A percentile compares a stretch with the other conserved stretches of the same genome.
phyloP scores from a whole-genome alignment of 345 rosid species.

The Combretum micranthum region DNA sequence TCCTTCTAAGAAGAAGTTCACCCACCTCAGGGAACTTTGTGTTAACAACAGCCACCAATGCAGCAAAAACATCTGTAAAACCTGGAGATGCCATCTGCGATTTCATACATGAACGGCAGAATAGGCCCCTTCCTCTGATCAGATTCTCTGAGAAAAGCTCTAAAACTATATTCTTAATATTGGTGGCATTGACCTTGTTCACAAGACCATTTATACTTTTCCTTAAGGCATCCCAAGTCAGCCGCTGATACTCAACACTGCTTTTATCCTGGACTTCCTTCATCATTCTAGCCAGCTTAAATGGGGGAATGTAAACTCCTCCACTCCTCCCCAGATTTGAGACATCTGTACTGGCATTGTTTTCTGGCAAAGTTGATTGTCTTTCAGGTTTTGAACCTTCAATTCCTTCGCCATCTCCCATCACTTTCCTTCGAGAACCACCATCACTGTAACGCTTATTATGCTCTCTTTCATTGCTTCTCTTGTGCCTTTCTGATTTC shows the following conservation, averaged over 20 bases:
- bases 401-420: conserved; percentile 18
- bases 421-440: conserved; percentile 15
- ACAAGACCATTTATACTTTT: conserved; percentile 96
- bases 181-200: conserved; percentile 81
- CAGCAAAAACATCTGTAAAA: conserved; percentile 87
- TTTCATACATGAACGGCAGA: conserved; percentile 88
- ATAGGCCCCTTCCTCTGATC: conserved; percentile 87
- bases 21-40: conserved; percentile 91
- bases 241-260: conserved; percentile 73
- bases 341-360: conserved; percentile 29
- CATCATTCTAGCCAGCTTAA: conserved; percentile 88
- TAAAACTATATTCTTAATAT: conserved; percentile 79
- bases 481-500: no score
- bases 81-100: conserved; percentile 97
- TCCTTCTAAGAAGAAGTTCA: conserved; percentile 69
- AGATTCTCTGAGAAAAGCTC: conserved; percentile 85
- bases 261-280: conserved; percentile 78
- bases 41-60: conserved; percentile 77
- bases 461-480: no score
- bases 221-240: conserved; percentile 95
- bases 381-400: conserved; percentile 25
- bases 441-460: no score
- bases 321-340: conserved; percentile 49
- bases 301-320: conserved; percentile 90
- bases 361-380: conserved; percentile 19